These are phyloP conservation scores for Penicillium angulare DNA, from an alignment of 495 filamentous ascomycete species.

Conservation along the genomic window DNA sequence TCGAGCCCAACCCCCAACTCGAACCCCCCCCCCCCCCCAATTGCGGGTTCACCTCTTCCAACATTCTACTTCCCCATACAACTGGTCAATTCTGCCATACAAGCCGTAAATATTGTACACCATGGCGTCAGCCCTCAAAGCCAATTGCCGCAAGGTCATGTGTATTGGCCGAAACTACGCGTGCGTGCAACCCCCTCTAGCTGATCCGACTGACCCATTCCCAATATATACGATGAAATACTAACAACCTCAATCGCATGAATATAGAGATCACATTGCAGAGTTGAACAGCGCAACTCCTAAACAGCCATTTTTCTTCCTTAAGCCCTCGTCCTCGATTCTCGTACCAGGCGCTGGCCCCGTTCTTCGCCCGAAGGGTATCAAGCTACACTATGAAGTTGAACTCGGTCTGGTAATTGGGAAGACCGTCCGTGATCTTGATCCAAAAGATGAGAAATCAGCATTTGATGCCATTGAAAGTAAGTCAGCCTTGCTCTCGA, in stretches of 20 bases:
- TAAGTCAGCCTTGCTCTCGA: conserved; percentile 17
- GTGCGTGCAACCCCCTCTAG: conserved; percentile 47
- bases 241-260: not conserved
- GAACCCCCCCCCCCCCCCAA: not conserved
- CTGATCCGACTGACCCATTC: not conserved
- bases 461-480: conserved; percentile 51
- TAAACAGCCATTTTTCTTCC: conserved; percentile 97
- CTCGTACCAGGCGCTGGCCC: conserved; percentile 74
- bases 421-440: conserved; percentile 70
- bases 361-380: conserved; percentile 77
- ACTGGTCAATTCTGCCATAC: not conserved
- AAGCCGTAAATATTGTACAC: conserved; percentile 7
- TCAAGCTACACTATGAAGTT: conserved; percentile 90
- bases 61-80: not conserved
- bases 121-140: conserved; percentile 42
- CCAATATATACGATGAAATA: not conserved
- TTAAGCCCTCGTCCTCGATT: conserved; percentile 85
- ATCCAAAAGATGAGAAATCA: conserved; percentile 56
- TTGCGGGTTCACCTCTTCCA: conserved; percentile 2
- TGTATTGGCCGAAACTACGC: conserved; percentile 99
- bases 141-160: conserved; percentile 80
- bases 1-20: no score
- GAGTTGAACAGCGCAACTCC: conserved; percentile 85
- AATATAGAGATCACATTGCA: conserved; percentile 79
- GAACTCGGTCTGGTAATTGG: conserved; percentile 88